Evolutionary conservation across 352 stramenopile species (phyloP), one percentile per base, ranked within the genome.

Genomic region (Phytophthora brassicae): DNA sequence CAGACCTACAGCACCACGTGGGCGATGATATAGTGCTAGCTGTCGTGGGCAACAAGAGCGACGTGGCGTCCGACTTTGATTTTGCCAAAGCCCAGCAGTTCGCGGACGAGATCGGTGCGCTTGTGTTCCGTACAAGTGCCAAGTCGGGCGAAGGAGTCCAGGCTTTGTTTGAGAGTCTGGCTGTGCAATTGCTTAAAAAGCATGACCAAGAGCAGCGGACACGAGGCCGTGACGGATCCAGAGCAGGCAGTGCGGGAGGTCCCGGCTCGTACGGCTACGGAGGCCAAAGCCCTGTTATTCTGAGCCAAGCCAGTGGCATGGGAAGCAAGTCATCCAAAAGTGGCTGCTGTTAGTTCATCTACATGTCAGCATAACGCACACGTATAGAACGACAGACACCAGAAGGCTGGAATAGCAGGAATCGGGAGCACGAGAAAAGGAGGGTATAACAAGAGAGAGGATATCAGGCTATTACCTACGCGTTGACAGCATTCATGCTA

Each of bases 11-110:
- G 64, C 77, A 89, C 66, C 83, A 94, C 49, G 81, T 94, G 26
- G 81, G 68, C 4, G 77, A 88, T 33, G 83, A 94, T 47, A 90
- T 94, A 24, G 84, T 94, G 49, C 46, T 94, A 44, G 86, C 86
- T 11, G 79, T 94, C 16, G 86, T 93, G 36, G 86, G 86, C 52
- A 94, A 94, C 68, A 94, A 94, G 59, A 88, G 79, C 57, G 86
- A 94, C 51, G 77, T 82, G 29, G 41, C 74, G 31, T 85, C 80
- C 11, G 54, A 56, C 11, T 92, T 94, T 29, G 72, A 91, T 53
- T 93, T 92, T 51, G 47, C 61, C 6, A 75, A 84, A 23, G 84
- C 84, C n/a, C 72, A 92, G 53, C 62, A 82, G 56, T 92, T 92
- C 39, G 86, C 84, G 4, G 60, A 84, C 24, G 79, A 93, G 45